A percentile compares a stretch with the other conserved stretches of the same genome.
phyloP scores from a whole-genome alignment of 371 early-diverging fungal species.

The Circinella umbellata region DNA sequence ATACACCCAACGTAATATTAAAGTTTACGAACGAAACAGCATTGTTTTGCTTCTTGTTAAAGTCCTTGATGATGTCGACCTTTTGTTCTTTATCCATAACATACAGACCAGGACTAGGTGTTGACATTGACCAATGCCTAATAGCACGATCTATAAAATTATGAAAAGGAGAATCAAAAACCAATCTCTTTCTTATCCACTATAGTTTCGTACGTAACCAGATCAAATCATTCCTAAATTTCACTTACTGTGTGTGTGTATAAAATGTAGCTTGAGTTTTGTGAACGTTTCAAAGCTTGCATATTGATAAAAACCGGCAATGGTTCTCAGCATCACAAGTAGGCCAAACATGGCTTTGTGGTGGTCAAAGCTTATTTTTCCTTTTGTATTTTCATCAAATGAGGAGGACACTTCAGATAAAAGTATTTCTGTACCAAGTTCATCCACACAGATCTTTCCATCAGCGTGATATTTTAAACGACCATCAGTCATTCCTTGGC shows the following conservation, averaged over 20 bases:
- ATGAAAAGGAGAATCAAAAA: background rate
- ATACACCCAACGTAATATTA: too few species aligned
- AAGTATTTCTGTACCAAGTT: background rate
- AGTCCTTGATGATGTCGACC: too few species aligned
- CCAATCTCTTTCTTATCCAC: too few species aligned
- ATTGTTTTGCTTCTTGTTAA: too few species aligned
- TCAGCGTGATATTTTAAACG: background rate
- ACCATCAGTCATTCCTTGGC: background rate
- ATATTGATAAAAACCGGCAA: slow-evolving; percentile 5
- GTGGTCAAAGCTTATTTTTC: background rate
- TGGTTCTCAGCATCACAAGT: background rate
- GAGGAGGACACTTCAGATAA: background rate
- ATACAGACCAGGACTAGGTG: background rate
- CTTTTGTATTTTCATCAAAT: background rate
- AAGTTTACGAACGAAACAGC: too few species aligned
- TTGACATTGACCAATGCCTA: slow-evolving; percentile 4
- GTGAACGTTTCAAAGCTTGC: background rate
- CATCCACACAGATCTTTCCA: background rate
- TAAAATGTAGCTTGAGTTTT: slow-evolving; percentile 3
- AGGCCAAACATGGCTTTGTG: slow-evolving; percentile 9
- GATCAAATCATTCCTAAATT: too few species aligned
- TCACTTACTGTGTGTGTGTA: slow-evolving; percentile 6
- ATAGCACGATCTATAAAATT: slow-evolving; percentile 1
- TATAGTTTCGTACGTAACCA: too few species aligned
- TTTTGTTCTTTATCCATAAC: too few species aligned